Percentiles rank a stretch among this genome's conserved stretches.
Evolutionary conservation across 2,329 filamentous ascomycete species (phyloP).

Genomic region (Hysterium pulicare): DNA sequence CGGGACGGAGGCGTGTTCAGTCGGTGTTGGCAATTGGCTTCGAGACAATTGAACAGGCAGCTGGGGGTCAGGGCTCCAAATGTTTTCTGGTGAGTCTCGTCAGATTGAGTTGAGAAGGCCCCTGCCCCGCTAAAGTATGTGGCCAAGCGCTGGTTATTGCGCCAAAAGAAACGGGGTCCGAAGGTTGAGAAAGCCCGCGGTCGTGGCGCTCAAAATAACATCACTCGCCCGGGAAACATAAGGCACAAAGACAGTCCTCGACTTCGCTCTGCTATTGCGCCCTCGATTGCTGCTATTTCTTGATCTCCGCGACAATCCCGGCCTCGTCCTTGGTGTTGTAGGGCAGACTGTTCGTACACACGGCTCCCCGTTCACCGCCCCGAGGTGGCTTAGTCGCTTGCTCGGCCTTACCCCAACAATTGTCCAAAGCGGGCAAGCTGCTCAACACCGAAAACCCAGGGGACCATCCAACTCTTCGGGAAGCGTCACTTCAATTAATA

Average conservation of each 20-base stretch:
- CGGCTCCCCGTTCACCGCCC: constrained; percentile 35
- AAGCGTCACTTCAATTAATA: constrained; percentile 18
- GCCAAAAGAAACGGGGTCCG: not conserved
- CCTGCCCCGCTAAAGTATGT: not conserved
- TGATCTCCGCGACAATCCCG: constrained; percentile 1
- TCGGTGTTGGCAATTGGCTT: no score
- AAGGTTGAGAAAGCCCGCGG: not conserved
- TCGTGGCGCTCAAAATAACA: no score
- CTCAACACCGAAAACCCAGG: constrained; percentile 27
- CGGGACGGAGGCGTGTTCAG: constrained; percentile 2
- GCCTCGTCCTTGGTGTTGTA: no score
- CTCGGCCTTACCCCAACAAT: constrained; percentile 27
- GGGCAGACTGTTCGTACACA: no score
- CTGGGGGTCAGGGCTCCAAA: constrained; percentile 3
- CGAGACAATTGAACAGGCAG: not conserved
- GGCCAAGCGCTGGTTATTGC: no score
- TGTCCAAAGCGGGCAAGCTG: constrained; percentile 22
- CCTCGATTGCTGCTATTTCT: no score
- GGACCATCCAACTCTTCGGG: constrained; percentile 27
- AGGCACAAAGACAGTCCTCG: not conserved
- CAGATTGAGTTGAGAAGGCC: not conserved
- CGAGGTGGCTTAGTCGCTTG: constrained; percentile 20
- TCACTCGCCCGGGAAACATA: not conserved
- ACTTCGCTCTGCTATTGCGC: no score
- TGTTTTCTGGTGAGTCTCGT: constrained; percentile 1